Evolutionary conservation across 192 early-diverging fungal species (phyloP).

Genomic region (Chytriomyces hyalinus): DNA sequence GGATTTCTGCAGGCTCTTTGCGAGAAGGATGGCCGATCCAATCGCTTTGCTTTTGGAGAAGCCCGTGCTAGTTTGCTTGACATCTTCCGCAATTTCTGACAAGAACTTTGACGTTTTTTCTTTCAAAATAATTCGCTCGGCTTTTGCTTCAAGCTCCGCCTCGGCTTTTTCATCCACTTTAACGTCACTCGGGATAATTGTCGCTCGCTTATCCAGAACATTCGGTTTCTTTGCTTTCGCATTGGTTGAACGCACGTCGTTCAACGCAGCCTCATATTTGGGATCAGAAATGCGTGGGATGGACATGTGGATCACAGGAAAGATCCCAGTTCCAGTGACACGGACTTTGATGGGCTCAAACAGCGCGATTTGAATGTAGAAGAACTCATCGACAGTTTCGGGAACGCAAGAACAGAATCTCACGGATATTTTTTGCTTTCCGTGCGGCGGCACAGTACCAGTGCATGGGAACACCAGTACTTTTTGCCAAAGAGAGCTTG

Average conservation of each 20-base stretch:
- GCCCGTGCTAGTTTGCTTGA: conserved; percentile 15
- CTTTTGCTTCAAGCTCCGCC: conserved; percentile 45
- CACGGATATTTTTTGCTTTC: conserved; percentile 49
- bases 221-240: background rate
- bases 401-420: conserved; percentile 54
- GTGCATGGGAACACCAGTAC: conserved; percentile 48
- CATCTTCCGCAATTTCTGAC: conserved; percentile 43
- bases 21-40: conserved; percentile 54
- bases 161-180: conserved; percentile 35
- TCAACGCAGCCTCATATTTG: conserved; percentile 34
- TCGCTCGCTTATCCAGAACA: conserved; percentile 1
- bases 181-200: background rate
- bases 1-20: conserved; percentile 41
- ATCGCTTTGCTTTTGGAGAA: conserved; percentile 45
- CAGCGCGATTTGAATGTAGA: conserved; percentile 60
- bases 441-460: conserved; percentile 50
- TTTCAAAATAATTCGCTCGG: conserved; percentile 48
- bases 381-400: conserved; percentile 54
- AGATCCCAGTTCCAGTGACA: conserved; percentile 48
- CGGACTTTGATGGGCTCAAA: conserved; percentile 56
- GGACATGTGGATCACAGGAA: conserved; percentile 46
- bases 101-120: conserved; percentile 50
- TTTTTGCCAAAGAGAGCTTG: conserved; percentile 41
- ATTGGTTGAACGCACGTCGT: conserved; percentile 25
- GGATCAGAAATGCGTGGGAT: conserved; percentile 43